Percentiles rank a stretch among this genome's conserved stretches.
Evolutionary conservation across 2,329 filamentous ascomycete genomes (phyloP).

Genomic region (Pseudogymnoascus sp.): DNA sequence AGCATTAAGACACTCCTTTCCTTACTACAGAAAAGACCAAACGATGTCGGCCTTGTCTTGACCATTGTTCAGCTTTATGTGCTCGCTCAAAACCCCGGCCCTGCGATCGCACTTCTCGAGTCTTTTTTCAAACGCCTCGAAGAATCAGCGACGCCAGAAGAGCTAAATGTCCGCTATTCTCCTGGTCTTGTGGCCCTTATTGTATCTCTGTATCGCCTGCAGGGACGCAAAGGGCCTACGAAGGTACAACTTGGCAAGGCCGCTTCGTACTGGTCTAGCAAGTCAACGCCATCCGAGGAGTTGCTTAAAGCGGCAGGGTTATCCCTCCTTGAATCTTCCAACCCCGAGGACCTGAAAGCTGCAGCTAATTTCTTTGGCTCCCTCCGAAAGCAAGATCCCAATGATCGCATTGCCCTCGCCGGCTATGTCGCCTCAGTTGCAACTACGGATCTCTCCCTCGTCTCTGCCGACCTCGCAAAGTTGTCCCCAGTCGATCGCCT

Average conservation of each 20-base stretch:
- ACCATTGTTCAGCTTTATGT: constrained; percentile 78
- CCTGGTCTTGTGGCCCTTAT: constrained; percentile 77
- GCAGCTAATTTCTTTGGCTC: constrained; percentile 74
- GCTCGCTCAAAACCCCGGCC: constrained; percentile 59
- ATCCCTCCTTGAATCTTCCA: constrained; percentile 69
- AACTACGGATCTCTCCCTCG: constrained; percentile 47
- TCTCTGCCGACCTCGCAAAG: constrained; percentile 45
- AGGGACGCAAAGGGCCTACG: constrained; percentile 65
- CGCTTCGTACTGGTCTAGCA: constrained; percentile 69
- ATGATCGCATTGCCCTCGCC: constrained; percentile 63
- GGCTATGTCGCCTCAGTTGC: constrained; percentile 82
- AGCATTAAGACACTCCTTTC: constrained; percentile 62
- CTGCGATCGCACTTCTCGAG: constrained; percentile 69
- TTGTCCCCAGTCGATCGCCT: constrained; percentile 58
- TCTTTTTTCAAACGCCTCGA: constrained; percentile 67
- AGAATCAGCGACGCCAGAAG: constrained; percentile 44
- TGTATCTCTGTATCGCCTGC: constrained; percentile 68
- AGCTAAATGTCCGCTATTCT: constrained; percentile 66
- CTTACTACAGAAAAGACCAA: constrained; percentile 64
- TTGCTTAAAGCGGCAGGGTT: constrained; percentile 77
- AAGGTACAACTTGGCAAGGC: constrained; percentile 70
- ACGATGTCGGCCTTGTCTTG: constrained; percentile 71
- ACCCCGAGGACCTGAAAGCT: constrained; percentile 55
- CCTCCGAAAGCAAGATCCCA: constrained; percentile 57
- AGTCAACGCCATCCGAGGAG: constrained; percentile 49